Conservation (phyloP, 805 yeast genomes). For the Metschnikowia orientalis region DNA sequence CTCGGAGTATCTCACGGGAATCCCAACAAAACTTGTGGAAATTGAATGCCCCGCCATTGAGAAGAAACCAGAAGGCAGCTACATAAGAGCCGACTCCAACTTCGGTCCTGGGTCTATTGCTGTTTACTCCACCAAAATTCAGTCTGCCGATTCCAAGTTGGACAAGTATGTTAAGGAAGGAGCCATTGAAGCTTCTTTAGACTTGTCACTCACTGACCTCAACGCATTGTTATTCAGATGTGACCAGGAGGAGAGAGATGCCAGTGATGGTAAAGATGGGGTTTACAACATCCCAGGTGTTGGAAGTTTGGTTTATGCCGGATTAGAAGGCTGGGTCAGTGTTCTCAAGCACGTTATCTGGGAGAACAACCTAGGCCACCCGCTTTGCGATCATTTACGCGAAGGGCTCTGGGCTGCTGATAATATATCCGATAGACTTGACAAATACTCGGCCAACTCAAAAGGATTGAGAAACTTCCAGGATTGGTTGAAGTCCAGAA, state of each 20-base stretch:
- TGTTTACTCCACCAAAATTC: conserved; percentile 66
- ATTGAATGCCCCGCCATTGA: conserved; percentile 48
- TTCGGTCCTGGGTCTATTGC: conserved; percentile 93
- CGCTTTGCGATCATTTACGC: conserved; percentile 75
- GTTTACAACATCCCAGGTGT: conserved; percentile 67
- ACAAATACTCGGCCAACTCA: conserved; percentile 44
- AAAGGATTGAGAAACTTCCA: conserved; percentile 52
- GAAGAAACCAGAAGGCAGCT: conserved; percentile 44
- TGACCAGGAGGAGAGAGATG: conserved; percentile 85
- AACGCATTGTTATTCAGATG: conserved; percentile 72
- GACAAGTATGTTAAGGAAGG: conserved; percentile 70
- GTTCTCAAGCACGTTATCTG: conserved; percentile 58
- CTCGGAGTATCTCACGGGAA: conserved; percentile 47
- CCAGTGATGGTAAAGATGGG: conserved; percentile 67
- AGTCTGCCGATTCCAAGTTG: conserved; percentile 58
- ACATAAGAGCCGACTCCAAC: conserved; percentile 50
- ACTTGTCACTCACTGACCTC: conserved; percentile 61
- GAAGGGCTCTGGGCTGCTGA: conserved; percentile 89
- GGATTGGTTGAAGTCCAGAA: conserved; percentile 65
- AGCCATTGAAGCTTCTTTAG: conserved; percentile 66
- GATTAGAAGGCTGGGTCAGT: conserved; percentile 88
- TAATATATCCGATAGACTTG: conserved; percentile 58
- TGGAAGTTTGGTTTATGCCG: conserved; percentile 80
- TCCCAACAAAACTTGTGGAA: conserved; percentile 59
- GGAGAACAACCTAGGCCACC: conserved; percentile 76